Conservation (phyloP, 2,329 filamentous ascomycete genomes). For the Capronia coronata region DNA sequence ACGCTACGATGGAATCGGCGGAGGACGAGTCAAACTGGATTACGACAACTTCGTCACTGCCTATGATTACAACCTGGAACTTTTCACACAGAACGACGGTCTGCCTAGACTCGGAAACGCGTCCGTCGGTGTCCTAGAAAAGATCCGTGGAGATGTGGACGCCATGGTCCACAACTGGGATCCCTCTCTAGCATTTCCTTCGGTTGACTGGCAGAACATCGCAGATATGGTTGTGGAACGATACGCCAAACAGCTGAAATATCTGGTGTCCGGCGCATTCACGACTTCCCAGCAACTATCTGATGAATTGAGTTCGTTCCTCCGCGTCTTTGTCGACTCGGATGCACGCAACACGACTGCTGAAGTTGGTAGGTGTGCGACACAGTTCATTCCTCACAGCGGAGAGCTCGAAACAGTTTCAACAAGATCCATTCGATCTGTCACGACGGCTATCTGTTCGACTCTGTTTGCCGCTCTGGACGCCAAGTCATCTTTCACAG, state of each 20-base stretch:
- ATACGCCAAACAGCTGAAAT: constrained; percentile 52
- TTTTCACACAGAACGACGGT: constrained; percentile 36
- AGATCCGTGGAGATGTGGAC: constrained; percentile 42
- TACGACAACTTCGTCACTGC: constrained; percentile 47
- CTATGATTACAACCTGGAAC: constrained; percentile 40
- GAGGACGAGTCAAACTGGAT: constrained; percentile 40
- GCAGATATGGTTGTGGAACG: constrained; percentile 60
- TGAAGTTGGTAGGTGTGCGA: constrained; percentile 33
- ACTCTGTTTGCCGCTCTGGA: constrained; percentile 30
- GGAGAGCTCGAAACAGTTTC: constrained; percentile 25
- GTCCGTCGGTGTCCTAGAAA: constrained; percentile 32
- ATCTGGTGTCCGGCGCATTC: constrained; percentile 31
- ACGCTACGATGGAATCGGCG: constrained; percentile 29
- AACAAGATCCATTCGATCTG: constrained; percentile 30
- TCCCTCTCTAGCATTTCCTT: constrained; percentile 9
- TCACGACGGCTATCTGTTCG: constrained; percentile 33
- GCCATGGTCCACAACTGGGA: constrained; percentile 36
- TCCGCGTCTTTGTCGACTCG: constrained; percentile 36
- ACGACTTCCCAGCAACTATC: constrained; percentile 28
- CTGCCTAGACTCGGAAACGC: constrained; percentile 39
- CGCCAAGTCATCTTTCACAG: constrained; percentile 11
- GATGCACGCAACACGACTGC: constrained; percentile 28
- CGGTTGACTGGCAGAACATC: constrained; percentile 58
- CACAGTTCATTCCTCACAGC: constrained; percentile 33
- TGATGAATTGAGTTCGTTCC: constrained; percentile 29